phyloP scores from a whole-genome alignment of 2,329 filamentous ascomycete genomes.

The Knufia petricola region DNA sequence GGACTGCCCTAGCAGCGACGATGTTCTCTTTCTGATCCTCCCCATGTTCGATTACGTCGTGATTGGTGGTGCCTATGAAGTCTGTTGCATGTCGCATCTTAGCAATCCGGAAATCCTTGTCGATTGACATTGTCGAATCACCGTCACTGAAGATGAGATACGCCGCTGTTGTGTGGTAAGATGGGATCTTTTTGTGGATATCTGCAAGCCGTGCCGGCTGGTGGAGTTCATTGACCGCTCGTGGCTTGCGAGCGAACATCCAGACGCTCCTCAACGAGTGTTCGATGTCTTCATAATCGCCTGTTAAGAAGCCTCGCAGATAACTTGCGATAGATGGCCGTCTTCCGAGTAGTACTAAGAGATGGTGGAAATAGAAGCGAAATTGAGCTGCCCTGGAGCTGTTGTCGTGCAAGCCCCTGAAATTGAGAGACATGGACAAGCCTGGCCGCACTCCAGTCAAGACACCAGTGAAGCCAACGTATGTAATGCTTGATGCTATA shows the following conservation, averaged over 20 bases:
- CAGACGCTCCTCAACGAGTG: neutral
- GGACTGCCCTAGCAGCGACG: conserved; percentile 8
- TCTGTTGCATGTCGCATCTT: conserved; percentile 35
- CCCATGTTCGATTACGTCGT: conserved; percentile 34
- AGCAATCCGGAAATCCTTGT: conserved; percentile 46
- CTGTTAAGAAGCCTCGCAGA: conserved; percentile 29
- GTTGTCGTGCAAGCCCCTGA: conserved; percentile 39
- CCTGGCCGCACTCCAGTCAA: conserved; percentile 39
- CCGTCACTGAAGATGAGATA: conserved; percentile 50
- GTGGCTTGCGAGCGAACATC: neutral
- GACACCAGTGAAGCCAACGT: conserved; percentile 43
- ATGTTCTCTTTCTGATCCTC: conserved; percentile 17
- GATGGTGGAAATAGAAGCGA: conserved; percentile 39
- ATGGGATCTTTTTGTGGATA: conserved; percentile 23
- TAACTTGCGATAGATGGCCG: conserved; percentile 45
- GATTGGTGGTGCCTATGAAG: conserved; percentile 51
- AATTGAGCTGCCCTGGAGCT: conserved; percentile 28
- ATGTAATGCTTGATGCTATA: conserved; percentile 39
- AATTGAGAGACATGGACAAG: conserved; percentile 43
- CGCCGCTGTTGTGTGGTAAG: conserved; percentile 41
- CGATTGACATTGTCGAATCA: conserved; percentile 38
- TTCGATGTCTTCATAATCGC: conserved; percentile 8
- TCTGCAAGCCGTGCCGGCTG: conserved; percentile 13
- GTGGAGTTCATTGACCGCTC: neutral
- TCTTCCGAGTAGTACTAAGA: conserved; percentile 45